Evolutionary conservation across 2,329 filamentous ascomycete species (phyloP), one percentile per base, ranked within the genome.

Genomic region (Acrocalymma vagum): DNA sequence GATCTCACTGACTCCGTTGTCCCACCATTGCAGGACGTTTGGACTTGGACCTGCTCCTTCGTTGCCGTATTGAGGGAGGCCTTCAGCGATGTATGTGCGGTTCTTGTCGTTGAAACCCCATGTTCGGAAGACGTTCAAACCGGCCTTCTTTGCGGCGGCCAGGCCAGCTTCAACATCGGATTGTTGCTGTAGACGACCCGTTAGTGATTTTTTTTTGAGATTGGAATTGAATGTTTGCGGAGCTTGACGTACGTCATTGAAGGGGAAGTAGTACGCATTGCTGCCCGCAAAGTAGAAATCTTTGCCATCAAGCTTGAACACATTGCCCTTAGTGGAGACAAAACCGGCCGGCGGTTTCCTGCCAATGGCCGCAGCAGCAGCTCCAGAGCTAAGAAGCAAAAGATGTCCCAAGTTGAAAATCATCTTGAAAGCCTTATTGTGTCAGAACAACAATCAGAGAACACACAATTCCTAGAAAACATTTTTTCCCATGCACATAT

Each of bases 81-180:
- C 78, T 13, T 63, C 53, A 9, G 62, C 40, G 29, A 60, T 44
- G 34, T 73, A 75, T 0, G 78, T 80, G 16, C 63, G 65, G 55
- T 82, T 82, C 55, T 76, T 78, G 60, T 82, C 79, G 53, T 81
- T 80, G 70, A 81, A 82, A 11, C 77, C 78, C 79, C 79, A 82
- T 7, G 78, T 81, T 17, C 79, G 75, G 56, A 82, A 75, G 5
- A 82, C 78, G 33, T 72, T 78, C 14, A 80, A 61, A 3, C 77
- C 77, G 7, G 77, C 77, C 5, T 73, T 65, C 47, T 74, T 73
- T 5, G 73, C 77, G 14, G 74, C 77, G 6, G 51, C 64, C 37
- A 79, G 58, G 15, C 76, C 77, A 22, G 69, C 67, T 23, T 76
- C 72, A 29, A 76, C 70, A 51, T 80, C 77, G 3, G 71, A 60